These are phyloP conservation scores for Aspergillus cavernicola DNA, from an alignment of 495 filamentous ascomycete species.

Conservation along the genomic window DNA sequence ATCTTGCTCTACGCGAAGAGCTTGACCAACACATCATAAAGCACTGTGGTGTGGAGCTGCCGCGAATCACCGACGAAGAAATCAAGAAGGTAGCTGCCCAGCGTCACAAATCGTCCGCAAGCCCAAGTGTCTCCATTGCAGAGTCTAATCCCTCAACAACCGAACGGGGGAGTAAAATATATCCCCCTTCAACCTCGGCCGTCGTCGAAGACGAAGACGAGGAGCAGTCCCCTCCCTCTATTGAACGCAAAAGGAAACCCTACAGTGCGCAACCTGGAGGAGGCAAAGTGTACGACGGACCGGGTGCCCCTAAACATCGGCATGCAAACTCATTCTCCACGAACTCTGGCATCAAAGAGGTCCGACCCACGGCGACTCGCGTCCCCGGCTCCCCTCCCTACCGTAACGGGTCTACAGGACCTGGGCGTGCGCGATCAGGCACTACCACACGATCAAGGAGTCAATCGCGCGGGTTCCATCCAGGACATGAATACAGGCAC, in stretches of 20 bases:
- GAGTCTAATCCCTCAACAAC: conserved; percentile 30
- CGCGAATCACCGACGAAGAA: conserved; percentile 37
- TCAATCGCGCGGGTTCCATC: conserved; percentile 29
- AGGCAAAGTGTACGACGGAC: conserved; percentile 52
- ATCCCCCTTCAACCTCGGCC: conserved; percentile 33
- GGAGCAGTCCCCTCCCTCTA: conserved; percentile 37
- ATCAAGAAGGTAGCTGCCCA: conserved; percentile 27
- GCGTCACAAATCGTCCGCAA: conserved; percentile 21
- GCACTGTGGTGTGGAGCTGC: conserved; percentile 49
- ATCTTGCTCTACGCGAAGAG: conserved; percentile 36
- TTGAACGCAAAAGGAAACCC: conserved; percentile 62
- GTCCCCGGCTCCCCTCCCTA: conserved; percentile 23
- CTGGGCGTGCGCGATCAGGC: conserved; percentile 8
- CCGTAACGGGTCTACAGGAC: conserved; percentile 22
- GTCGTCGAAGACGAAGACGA: conserved; percentile 38
- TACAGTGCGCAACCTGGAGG: conserved; percentile 54
- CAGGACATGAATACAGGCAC: conserved; percentile 33
- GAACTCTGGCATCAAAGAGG: conserved; percentile 22
- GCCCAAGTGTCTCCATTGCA: conserved; percentile 13
- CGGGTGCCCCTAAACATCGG: conserved; percentile 15
- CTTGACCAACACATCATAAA: conserved; percentile 42
- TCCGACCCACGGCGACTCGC: conserved; percentile 12
- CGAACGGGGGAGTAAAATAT: conserved; percentile 53
- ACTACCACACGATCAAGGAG: conserved; percentile 29
- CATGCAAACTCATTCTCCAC: conserved; percentile 30